Base-by-base conservation (phyloP, 352 stramenopile genomes). In the Phytophthora pinifolia region DNA sequence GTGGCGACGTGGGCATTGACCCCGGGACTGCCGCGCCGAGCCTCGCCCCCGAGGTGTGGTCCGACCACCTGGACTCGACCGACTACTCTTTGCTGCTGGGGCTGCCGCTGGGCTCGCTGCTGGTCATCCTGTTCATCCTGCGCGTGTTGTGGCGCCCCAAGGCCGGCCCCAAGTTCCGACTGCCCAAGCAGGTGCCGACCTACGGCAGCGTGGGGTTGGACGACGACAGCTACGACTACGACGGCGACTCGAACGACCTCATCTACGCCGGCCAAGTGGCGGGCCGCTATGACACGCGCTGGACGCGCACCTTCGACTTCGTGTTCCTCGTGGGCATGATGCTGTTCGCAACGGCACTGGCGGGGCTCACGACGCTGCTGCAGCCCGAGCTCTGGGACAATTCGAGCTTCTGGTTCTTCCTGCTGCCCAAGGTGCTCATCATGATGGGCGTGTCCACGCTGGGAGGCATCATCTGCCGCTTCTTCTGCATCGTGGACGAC, bases 241-340 rank as follows among this genome's bases (percentile, higher is more conserved):
- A 94, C 61, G 74, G 74, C 25, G 74, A 90, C 65, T 84, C 81
- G 59, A 88, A 88, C 62, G 76, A 94, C 61, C 66, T 94, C 46
- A 86, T 94, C 63, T 88, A 94, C 48, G 83, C 83, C 14, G 81
- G 81, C 1, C 81, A 92, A 34, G 72, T 92, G 25, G 83, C 80
- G 3, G 83, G 83, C 1, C 76, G 83, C 36, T 93, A 91, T 69
- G 83, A 93, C 66, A 89, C 76, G 36, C 79, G 77, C 62, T 93
- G 83, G 83, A 89, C 79, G 29, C 76, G 79, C 47, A 92, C 83
- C 41, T 93, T 93, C 43, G 83, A 93, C 66, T 89, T 93, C 31
- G 65, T 84, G 7, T 94, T 94, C 55, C 60, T 89, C 4, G 48
- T 86, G 4, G 77, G 70, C 29, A 90, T 94, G 76, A 12, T 74